phyloP scores from a whole-genome alignment of 2,329 filamentous ascomycete genomes.

The Xylariaceae sp. region DNA sequence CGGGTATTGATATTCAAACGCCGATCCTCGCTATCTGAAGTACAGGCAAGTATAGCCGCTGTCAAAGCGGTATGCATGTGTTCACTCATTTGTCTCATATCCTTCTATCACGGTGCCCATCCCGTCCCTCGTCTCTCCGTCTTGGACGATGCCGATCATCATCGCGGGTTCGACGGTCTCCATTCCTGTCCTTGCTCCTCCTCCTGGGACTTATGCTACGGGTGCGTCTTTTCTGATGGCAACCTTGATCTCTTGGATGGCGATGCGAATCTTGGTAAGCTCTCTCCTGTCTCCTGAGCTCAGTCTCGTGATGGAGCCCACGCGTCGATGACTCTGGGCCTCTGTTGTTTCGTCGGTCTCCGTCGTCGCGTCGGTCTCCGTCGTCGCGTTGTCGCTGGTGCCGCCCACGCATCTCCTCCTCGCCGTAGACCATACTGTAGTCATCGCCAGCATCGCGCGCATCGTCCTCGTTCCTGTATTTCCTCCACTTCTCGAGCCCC shows the following conservation, averaged over 20 bases:
- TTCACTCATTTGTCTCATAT: constrained; percentile 14
- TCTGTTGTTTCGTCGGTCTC: constrained; percentile 17
- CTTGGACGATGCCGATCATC: constrained; percentile 20
- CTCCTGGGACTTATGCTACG: constrained; percentile 31
- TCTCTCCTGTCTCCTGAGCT: constrained; percentile 20
- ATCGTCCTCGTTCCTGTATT: constrained; percentile 69
- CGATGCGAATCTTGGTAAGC: constrained; percentile 11
- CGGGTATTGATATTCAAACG: too few relatives aligned
- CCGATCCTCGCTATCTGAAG: too few relatives aligned
- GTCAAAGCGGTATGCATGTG: too few relatives aligned
- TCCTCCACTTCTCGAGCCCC: constrained; percentile 81
- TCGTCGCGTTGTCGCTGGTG: constrained; percentile 39
- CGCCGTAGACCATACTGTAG: constrained; percentile 80
- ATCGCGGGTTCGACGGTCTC: constrained; percentile 18
- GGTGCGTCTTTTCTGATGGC: constrained; percentile 17
- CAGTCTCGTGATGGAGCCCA: not conserved
- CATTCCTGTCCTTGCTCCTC: constrained; percentile 9
- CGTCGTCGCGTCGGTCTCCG: constrained; percentile 33
- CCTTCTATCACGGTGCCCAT: constrained; percentile 19
- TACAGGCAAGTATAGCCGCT: not conserved
- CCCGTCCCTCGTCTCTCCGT: constrained; percentile 20
- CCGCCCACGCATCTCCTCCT: constrained; percentile 59
- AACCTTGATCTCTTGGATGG: constrained; percentile 23
- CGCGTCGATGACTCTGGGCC: not conserved
- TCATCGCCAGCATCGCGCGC: constrained; percentile 38